Conservation (phyloP, 768 basidiomycete genomes). For the Kwoniella sp. region DNA sequence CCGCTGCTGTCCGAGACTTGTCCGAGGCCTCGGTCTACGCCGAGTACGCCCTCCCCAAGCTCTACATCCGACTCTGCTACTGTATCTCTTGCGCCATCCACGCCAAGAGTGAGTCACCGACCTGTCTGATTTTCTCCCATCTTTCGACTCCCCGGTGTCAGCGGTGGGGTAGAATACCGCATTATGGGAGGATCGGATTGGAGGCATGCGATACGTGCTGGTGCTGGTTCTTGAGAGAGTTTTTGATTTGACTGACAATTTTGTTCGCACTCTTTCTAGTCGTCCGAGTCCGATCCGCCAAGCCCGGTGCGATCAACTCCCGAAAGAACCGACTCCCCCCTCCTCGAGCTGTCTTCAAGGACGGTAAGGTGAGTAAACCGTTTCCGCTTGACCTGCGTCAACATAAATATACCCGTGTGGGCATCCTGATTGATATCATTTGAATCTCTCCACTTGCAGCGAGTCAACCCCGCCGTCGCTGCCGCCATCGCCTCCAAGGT, state of each 20-base stretch:
- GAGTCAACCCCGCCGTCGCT: constrained; percentile 92
- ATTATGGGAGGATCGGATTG: too few relatives aligned
- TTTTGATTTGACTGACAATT: too few relatives aligned
- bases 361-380: constrained; percentile 56
- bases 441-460: constrained; percentile 62
- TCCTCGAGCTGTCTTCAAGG: constrained; percentile 89
- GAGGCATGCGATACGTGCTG: too few relatives aligned
- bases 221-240: too few relatives aligned
- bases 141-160: background rate
- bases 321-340: constrained; percentile 87
- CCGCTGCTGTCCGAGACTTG: constrained; percentile 95
- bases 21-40: constrained; percentile 90
- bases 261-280: constrained; percentile 60
- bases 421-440: background rate
- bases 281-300: constrained; percentile 95
- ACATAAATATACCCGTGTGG: background rate
- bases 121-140: background rate
- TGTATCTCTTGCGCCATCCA: constrained; percentile 99
- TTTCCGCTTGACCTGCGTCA: background rate
- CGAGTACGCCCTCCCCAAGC: constrained; percentile 96
- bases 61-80: constrained; percentile 98
- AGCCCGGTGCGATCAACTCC: constrained; percentile 70
- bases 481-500: constrained; percentile 72
- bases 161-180: too few relatives aligned
- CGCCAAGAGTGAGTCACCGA: constrained; percentile 76